A percentile compares a stretch with the other conserved stretches of the same genome.
These are phyloP conservation scores for Solanum paucissectum DNA, from an alignment of 257 asterid species.

Conservation along the genomic window DNA sequence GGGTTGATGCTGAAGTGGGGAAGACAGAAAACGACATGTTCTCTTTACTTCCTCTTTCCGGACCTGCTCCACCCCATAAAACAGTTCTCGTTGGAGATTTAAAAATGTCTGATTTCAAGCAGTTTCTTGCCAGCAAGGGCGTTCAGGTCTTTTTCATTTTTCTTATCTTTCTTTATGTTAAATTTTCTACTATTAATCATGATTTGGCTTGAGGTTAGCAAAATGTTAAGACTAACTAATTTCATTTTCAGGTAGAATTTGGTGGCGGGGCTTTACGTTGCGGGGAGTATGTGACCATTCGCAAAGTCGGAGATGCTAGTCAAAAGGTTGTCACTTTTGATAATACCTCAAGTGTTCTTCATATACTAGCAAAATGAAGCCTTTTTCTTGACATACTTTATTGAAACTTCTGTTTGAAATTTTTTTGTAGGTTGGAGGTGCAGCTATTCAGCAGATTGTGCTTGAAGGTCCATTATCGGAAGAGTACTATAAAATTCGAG, in stretches of 20 bases:
- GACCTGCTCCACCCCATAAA: conserved; percentile 72
- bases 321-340: conserved; percentile 53
- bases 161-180: background rate
- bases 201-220: background rate
- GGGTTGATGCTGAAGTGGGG: conserved; percentile 95
- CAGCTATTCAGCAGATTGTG: conserved; percentile 66
- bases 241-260: conserved; percentile 59
- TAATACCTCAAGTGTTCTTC: background rate
- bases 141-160: conserved; percentile 45
- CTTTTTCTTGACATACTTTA: background rate
- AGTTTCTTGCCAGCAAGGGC: conserved; percentile 88
- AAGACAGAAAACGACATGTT: conserved; percentile 59
- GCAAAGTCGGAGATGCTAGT: conserved; percentile 88
- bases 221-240: background rate
- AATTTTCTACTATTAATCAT: background rate
- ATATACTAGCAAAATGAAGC: background rate
- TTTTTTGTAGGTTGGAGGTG: conserved; percentile 60
- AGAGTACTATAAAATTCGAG: conserved; percentile 79
- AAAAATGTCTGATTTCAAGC: conserved; percentile 97
- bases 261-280: conserved; percentile 87
- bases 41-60: conserved; percentile 67
- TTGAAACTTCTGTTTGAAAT: background rate
- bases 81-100: conserved; percentile 92
- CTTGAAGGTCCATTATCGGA: conserved; percentile 95
- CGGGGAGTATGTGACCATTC: conserved; percentile 83